Evolutionary conservation across 331 rosid species (phyloP).

Genomic region (Telfairia occidentalis): DNA sequence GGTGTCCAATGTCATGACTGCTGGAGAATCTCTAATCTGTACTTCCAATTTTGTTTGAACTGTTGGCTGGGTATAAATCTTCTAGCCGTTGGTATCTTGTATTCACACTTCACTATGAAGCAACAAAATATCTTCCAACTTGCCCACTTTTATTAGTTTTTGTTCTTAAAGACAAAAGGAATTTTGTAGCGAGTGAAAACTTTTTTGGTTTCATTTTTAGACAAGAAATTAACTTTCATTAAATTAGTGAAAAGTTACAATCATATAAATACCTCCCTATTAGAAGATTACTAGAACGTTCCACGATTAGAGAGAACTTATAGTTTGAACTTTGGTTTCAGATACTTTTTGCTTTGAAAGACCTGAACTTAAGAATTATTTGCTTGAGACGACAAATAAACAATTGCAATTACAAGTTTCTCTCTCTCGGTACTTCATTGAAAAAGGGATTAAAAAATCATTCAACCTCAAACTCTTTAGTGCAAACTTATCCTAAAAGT

Average conservation of each 20-base stretch:
- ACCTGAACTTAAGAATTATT: background rate
- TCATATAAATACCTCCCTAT: background rate
- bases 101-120: background rate
- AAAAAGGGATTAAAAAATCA: background rate
- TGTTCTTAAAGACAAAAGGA: background rate
- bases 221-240: background rate
- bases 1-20: constrained; percentile 64
- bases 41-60: constrained; percentile 58
- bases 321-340: background rate
- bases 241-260: background rate
- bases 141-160: background rate
- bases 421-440: background rate
- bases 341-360: background rate
- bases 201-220: background rate
- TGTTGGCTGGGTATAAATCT: constrained; percentile 87
- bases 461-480: background rate
- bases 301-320: background rate
- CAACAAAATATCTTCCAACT: constrained; percentile 11
- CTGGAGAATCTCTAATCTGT: constrained; percentile 49
- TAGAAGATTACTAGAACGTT: background rate
- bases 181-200: background rate
- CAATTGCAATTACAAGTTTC: background rate
- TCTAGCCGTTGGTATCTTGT: constrained; percentile 14
- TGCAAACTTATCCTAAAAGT: background rate
- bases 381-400: background rate